A percentile compares a stretch with the other conserved stretches of the same genome.
phyloP scores from a whole-genome alignment of 768 basidiomycete species.

The Mycena capillaripes region DNA sequence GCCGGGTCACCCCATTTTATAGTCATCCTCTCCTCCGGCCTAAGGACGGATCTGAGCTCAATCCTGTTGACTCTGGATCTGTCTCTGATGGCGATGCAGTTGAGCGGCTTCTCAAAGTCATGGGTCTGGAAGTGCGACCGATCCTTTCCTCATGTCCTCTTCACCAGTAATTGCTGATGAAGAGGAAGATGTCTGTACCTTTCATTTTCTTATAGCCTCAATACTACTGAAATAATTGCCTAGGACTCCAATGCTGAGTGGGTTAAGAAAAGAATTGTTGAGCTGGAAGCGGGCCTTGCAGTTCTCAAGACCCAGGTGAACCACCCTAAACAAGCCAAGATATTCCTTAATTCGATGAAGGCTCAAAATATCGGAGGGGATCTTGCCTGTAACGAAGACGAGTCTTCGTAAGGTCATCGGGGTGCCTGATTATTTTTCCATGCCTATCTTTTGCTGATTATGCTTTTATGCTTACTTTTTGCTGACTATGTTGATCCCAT shows the following conservation, averaged over 20 bases:
- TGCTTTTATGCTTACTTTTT: not conserved
- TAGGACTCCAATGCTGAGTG: not conserved
- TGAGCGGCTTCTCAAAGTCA: not conserved
- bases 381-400: too few species aligned
- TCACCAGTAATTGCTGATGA: not conserved
- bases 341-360: constrained; percentile 8
- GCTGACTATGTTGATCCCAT: not conserved
- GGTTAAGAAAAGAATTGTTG: constrained; percentile 2
- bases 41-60: not conserved
- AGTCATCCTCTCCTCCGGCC: constrained; percentile 21
- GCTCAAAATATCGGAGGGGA: constrained; percentile 10
- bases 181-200: not conserved
- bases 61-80: constrained; percentile 12
- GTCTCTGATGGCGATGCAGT: constrained; percentile 31
- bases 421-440: too few species aligned
- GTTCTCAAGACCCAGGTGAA: not conserved
- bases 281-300: constrained; percentile 2
- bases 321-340: not conserved
- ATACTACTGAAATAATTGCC: not conserved
- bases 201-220: not conserved
- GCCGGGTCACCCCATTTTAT: constrained; percentile 35
- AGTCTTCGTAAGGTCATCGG: too few species aligned
- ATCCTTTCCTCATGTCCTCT: not conserved
- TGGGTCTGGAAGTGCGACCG: not conserved
- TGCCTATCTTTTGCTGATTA: too few species aligned